phyloP scores from a whole-genome alignment of 2,329 filamentous ascomycete species.

The Aotearoamyces nothofagi region DNA sequence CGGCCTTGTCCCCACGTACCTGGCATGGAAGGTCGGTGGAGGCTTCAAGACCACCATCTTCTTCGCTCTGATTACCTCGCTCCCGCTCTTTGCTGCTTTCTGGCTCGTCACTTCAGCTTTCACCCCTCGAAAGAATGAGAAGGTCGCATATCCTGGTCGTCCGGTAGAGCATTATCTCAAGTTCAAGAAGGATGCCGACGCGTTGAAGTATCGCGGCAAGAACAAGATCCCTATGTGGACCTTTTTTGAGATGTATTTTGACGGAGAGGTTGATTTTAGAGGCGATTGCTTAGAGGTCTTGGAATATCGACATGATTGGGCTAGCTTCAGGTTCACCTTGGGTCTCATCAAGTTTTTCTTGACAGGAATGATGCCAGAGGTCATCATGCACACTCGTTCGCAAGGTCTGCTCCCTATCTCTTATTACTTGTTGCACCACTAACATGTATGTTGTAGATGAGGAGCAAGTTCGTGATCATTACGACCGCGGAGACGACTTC shows the following conservation, averaged over 20 bases:
- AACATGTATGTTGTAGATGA: slow-evolving; percentile 11
- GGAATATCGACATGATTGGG: slow-evolving; percentile 21
- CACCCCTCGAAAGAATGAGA: slow-evolving; percentile 84
- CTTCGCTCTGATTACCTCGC: slow-evolving; percentile 61
- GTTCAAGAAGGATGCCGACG: slow-evolving; percentile 50
- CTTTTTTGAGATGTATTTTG: slow-evolving; percentile 18
- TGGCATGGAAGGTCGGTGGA: slow-evolving; percentile 71
- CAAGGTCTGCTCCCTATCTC: slow-evolving; percentile 5
- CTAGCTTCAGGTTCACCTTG: slow-evolving; percentile 17
- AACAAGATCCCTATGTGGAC: slow-evolving; percentile 48
- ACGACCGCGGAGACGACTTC: slow-evolving; percentile 20
- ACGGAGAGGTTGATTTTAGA: slow-evolving; percentile 20
- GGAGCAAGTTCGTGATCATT: slow-evolving; percentile 19
- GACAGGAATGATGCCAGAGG: slow-evolving; percentile 15
- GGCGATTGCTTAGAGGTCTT: slow-evolving; percentile 19
- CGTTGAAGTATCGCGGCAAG: slow-evolving; percentile 55
- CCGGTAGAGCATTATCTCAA: slow-evolving; percentile 83
- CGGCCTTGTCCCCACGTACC: slow-evolving; percentile 57
- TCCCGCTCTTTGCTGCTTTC: slow-evolving; percentile 69
- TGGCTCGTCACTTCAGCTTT: slow-evolving; percentile 70
- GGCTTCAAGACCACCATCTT: slow-evolving; percentile 80
- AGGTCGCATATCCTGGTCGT: slow-evolving; percentile 71
- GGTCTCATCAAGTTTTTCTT: slow-evolving; percentile 18
- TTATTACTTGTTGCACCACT: slow-evolving; percentile 12
- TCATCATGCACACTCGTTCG: slow-evolving; percentile 16